Evolutionary conservation across 148 eudicot species (phyloP).

Genomic region (Diospyros lotus): DNA sequence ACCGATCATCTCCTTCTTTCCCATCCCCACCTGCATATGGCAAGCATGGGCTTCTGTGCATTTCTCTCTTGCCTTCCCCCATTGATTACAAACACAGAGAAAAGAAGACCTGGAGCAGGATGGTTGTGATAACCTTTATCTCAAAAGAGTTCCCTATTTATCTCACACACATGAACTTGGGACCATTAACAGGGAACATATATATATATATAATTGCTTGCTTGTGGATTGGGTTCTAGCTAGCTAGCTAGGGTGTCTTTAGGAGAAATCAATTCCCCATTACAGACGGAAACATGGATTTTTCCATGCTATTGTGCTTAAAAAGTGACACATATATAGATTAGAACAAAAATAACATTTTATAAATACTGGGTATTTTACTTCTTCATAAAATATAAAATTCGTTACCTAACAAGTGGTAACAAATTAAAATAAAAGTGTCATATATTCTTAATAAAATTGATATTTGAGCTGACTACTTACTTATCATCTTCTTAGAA

Average conservation of each 20-base stretch:
- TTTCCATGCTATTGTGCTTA: background rate
- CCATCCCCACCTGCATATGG: constrained; percentile 18
- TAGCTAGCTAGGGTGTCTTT: background rate
- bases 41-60: constrained; percentile 21
- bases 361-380: too few species aligned
- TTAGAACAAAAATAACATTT: too few species aligned
- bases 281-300: constrained; percentile 5
- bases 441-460: too few species aligned
- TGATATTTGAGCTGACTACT: too few species aligned
- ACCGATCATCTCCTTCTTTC: constrained; percentile 18
- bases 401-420: too few species aligned
- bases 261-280: background rate
- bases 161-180: constrained; percentile 14
- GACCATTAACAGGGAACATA: constrained; percentile 20
- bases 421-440: too few species aligned
- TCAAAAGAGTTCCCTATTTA: background rate
- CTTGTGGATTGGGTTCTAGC: constrained; percentile 16
- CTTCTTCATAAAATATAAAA: too few species aligned
- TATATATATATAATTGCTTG: constrained; percentile 1
- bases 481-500: too few species aligned
- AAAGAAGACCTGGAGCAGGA: background rate
- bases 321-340: too few species aligned
- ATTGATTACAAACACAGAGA: constrained; percentile 13
- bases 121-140: background rate
- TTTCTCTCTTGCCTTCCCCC: constrained; percentile 32